These are phyloP conservation scores for Paxillus ammoniavirescens DNA, from an alignment of 768 basidiomycete species.

Conservation along the genomic window DNA sequence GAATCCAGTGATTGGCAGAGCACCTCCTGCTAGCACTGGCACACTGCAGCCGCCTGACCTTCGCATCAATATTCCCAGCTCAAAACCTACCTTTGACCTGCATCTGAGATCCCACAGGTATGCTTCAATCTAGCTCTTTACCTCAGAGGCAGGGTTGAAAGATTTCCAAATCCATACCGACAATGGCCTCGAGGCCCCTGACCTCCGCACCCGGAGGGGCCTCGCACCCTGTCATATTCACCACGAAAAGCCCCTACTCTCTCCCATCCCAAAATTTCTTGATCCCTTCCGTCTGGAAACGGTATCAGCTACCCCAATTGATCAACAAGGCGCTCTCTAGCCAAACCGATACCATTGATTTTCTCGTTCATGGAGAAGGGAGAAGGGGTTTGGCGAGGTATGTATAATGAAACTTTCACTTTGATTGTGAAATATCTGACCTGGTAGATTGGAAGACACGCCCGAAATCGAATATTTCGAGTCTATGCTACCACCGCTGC, in stretches of 20 bases:
- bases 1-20: too few relatives aligned
- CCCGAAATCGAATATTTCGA: constrained; percentile 92
- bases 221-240: constrained; percentile 57
- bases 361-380: constrained; percentile 75
- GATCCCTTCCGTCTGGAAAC: constrained; percentile 85
- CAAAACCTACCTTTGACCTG: too few relatives aligned
- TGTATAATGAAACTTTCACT: neutral
- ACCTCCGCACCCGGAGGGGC: too few relatives aligned
- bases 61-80: too few relatives aligned
- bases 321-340: constrained; percentile 88
- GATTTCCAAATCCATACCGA: neutral
- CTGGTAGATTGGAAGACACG: constrained; percentile 68
- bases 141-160: neutral
- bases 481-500: constrained; percentile 83
- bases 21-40: too few relatives aligned
- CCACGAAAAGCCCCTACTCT: constrained; percentile 68
- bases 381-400: constrained; percentile 72
- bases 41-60: too few relatives aligned
- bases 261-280: constrained; percentile 89
- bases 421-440: constrained; percentile 8
- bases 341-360: constrained; percentile 85
- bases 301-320: constrained; percentile 96
- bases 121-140: neutral
- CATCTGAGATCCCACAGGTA: too few relatives aligned
- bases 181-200: too few relatives aligned